These are phyloP conservation scores for Funneliformis mosseae DNA, from an alignment of 192 early-diverging fungal species.

Conservation along the genomic window DNA sequence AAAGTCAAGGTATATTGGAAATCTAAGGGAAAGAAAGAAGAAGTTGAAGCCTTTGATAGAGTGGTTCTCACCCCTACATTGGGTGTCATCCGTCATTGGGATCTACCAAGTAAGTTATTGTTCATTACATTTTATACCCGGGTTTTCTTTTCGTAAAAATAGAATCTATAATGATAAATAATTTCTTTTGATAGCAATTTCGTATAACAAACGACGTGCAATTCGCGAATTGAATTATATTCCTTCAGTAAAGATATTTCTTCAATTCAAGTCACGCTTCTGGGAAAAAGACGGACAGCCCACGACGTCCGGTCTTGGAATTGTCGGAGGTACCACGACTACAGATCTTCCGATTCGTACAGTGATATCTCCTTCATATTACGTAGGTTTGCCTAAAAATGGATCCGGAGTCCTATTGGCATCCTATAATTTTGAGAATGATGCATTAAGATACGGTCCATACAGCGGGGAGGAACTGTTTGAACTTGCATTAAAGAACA, in stretches of 20 bases:
- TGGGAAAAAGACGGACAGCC: constrained; percentile 29
- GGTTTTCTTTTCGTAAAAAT: no score
- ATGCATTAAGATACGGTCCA: constrained; percentile 12
- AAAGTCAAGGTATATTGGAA: constrained; percentile 38
- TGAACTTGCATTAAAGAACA: constrained; percentile 34
- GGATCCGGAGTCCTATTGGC: constrained; percentile 36
- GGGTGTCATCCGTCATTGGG: constrained; percentile 38
- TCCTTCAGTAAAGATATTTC: constrained; percentile 29
- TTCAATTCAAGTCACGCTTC: constrained; percentile 38
- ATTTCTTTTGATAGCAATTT: constrained; percentile 8
- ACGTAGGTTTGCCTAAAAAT: constrained; percentile 17
- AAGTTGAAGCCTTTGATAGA: constrained; percentile 31
- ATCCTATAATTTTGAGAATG: constrained; percentile 28
- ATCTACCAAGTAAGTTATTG: constrained; percentile 32
- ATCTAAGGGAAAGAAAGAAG: constrained; percentile 13
- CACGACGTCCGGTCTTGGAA: neutral
- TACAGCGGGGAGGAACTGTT: constrained; percentile 35
- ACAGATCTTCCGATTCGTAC: constrained; percentile 31
- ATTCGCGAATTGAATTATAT: constrained; percentile 30
- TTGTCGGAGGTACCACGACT: constrained; percentile 31
- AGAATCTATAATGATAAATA: no score
- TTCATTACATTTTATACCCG: no score
- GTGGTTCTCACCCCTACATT: constrained; percentile 39
- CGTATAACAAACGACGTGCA: constrained; percentile 22
- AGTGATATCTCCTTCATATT: constrained; percentile 34